Conservation (phyloP, 176 grass and related monocot species). For the Carex littledalei region DNA sequence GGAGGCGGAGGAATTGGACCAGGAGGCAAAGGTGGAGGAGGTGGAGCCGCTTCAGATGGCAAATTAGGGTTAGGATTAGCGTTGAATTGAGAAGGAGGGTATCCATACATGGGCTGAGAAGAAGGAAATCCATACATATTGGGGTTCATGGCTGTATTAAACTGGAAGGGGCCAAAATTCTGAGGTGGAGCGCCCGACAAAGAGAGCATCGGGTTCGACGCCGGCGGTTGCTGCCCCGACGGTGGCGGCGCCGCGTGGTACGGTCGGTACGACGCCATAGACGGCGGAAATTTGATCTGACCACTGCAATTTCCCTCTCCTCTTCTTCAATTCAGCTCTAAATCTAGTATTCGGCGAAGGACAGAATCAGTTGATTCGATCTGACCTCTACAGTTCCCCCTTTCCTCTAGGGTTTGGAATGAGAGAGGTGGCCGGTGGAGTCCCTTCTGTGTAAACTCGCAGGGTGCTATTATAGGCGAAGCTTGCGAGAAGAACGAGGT, state of each 20-base stretch:
- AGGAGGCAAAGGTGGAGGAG: conserved; percentile 38
- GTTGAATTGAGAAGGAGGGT: conserved; percentile 20
- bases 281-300: background rate
- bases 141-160: conserved; percentile 10
- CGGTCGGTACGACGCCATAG: conserved; percentile 75
- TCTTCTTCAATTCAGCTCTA: background rate
- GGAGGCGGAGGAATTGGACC: conserved; percentile 37
- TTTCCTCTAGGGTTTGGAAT: conserved; percentile 20
- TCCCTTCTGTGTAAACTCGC: background rate
- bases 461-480: background rate
- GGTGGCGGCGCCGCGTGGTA: conserved; percentile 36
- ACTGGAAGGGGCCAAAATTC: conserved; percentile 28
- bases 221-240: conserved; percentile 37
- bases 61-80: conserved; percentile 6
- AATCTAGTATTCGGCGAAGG: conserved; percentile 14
- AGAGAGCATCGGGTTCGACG: conserved; percentile 25
- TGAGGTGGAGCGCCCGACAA: conserved; percentile 33
- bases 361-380: background rate
- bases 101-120: conserved; percentile 21
- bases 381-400: conserved; percentile 13
- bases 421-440: background rate
- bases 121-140: conserved; percentile 23
- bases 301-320: conserved; percentile 17
- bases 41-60: conserved; percentile 19
- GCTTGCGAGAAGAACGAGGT: background rate